A percentile compares a stretch with the other conserved stretches of the same genome.
phyloP scores from a whole-genome alignment of 768 basidiomycete species.

The Panaeolus cyanescens region DNA sequence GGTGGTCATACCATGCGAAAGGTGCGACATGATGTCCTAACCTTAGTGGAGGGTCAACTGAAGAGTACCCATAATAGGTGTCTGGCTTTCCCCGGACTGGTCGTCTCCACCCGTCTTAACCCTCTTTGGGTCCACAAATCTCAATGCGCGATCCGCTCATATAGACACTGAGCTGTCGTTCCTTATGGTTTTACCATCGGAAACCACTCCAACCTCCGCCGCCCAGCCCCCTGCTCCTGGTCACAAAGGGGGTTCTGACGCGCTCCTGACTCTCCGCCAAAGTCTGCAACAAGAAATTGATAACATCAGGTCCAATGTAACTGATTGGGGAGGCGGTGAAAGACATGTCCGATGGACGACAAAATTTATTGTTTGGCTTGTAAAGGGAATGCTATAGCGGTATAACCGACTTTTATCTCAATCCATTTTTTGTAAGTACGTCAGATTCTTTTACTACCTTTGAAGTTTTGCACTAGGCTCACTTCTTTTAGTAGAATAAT shows the following conservation, averaged over 20 bases:
- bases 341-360: constrained; percentile 66
- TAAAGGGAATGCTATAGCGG: constrained; percentile 72
- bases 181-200: constrained; percentile 71
- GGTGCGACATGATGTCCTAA: constrained; percentile 46
- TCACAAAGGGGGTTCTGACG: constrained; percentile 8
- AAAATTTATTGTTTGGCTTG: constrained; percentile 59
- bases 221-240: background rate
- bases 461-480: no score
- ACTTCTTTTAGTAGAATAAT: no score
- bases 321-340: constrained; percentile 59
- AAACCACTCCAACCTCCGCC: constrained; percentile 12
- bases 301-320: constrained; percentile 48
- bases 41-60: background rate
- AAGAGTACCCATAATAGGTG: constrained; percentile 55
- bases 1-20: constrained; percentile 99
- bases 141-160: constrained; percentile 88
- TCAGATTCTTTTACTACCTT: no score
- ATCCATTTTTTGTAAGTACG: background rate
- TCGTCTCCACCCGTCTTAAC: constrained; percentile 64
- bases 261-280: constrained; percentile 37
- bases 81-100: constrained; percentile 75
- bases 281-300: constrained; percentile 57
- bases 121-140: constrained; percentile 92
- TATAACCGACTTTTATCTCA: constrained; percentile 36
- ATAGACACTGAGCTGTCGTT: constrained; percentile 94